phyloP scores from a whole-genome alignment of 352 stramenopile species.

The Globisporangium acanthophoron region DNA sequence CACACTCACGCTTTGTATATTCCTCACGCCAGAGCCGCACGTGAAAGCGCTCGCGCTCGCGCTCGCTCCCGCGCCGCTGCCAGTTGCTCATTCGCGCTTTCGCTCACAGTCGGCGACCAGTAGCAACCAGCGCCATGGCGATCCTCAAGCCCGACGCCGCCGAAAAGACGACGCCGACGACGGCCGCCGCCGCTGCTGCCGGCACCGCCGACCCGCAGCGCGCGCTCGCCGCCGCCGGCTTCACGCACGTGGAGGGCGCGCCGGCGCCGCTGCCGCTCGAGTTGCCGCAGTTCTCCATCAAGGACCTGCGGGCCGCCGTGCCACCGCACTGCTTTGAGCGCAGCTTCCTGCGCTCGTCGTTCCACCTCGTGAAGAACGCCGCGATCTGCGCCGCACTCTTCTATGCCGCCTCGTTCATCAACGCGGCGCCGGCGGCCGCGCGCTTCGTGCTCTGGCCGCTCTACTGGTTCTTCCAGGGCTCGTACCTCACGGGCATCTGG shows the following conservation, averaged over 20 bases:
- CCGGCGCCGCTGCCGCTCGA: constrained; percentile 78
- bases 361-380: constrained; percentile 91
- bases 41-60: background rate
- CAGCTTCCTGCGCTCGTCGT: constrained; percentile 88
- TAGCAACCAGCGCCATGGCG: constrained; percentile 29
- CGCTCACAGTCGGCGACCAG: background rate
- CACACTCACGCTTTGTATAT: constrained; percentile 7
- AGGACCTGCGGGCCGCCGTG: constrained; percentile 89
- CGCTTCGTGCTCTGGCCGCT: constrained; percentile 82
- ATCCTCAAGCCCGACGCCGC: constrained; percentile 63
- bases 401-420: constrained; percentile 81
- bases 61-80: background rate
- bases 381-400: constrained; percentile 86
- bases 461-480: constrained; percentile 98
- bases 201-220: constrained; percentile 20
- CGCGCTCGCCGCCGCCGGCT: constrained; percentile 55
- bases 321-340: constrained; percentile 96
- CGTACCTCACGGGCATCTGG: constrained; percentile 96
- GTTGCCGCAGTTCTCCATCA: constrained; percentile 83
- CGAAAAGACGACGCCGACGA: constrained; percentile 16
- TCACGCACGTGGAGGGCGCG: constrained; percentile 64
- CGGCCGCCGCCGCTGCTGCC: constrained; percentile 22
- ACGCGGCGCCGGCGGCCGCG: constrained; percentile 16
- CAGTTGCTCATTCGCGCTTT: background rate
- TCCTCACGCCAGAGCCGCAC: background rate